A percentile compares a stretch with the other conserved stretches of the same genome.
These are phyloP conservation scores for Pogostemon cablin DNA, from an alignment of 257 asterid genomes.

Conservation along the genomic window DNA sequence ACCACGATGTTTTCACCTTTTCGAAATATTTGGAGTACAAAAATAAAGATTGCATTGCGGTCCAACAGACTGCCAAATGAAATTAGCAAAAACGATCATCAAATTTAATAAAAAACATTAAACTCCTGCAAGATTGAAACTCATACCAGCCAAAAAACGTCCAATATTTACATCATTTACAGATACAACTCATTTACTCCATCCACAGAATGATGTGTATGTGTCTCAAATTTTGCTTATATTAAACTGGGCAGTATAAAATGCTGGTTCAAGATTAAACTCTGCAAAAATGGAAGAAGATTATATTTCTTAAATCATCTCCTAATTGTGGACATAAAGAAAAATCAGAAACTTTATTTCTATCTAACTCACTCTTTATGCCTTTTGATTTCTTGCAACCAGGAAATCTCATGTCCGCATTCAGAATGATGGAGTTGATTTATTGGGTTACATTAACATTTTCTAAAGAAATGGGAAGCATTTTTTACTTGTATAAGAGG, in stretches of 20 bases:
- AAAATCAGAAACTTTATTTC: not conserved
- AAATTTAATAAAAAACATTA: not conserved
- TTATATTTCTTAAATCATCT: not conserved
- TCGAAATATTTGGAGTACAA: slow-evolving; percentile 78
- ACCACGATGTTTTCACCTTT: slow-evolving; percentile 77
- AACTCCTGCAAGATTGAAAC: not conserved
- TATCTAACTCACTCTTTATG: slow-evolving; percentile 44
- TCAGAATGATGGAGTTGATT: slow-evolving; percentile 43
- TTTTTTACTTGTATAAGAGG: slow-evolving; percentile 72
- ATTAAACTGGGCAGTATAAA: slow-evolving; percentile 62
- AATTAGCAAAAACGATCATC: not conserved
- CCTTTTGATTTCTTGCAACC: slow-evolving; percentile 35
- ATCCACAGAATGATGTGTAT: slow-evolving; percentile 73
- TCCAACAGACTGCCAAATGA: slow-evolving; percentile 68
- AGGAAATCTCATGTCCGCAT: slow-evolving; percentile 30
- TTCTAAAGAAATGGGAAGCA: slow-evolving; percentile 67
- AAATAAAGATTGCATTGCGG: slow-evolving; percentile 94
- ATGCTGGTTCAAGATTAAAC: slow-evolving; percentile 59
- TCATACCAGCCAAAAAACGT: slow-evolving; percentile 88
- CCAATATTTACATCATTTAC: slow-evolving; percentile 74
- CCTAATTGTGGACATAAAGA: not conserved
- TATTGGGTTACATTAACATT: slow-evolving; percentile 53
- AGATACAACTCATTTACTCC: slow-evolving; percentile 92
- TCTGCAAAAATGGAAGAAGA: slow-evolving; percentile 44
- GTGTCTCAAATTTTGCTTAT: slow-evolving; percentile 71